Evolutionary conservation across 352 stramenopile genomes (phyloP), one percentile per base, ranked within the genome.

Genomic region (Pythium rishiriense): DNA sequence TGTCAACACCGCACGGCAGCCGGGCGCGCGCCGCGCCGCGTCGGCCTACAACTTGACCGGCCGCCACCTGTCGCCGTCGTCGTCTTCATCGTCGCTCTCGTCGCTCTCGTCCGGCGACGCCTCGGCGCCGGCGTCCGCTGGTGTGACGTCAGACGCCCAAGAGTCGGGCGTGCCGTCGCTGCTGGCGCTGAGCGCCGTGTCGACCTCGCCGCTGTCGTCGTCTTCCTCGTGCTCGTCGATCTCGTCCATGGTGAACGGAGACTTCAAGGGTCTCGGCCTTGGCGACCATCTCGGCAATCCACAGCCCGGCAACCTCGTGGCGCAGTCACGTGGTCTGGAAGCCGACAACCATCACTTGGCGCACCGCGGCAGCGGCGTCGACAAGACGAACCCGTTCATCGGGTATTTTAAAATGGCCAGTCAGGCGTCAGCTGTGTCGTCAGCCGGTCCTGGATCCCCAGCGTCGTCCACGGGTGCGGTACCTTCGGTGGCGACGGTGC

Each of bases 321-420:
- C 28, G 11, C 29, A 57, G 26, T 15, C 15, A 1, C 29, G 29
- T 17, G 42, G 47, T 46, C 52, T 73, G 17, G 62, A 68, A 39
- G 61, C 29, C 15, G 55, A 76, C 6, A 64, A 83, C 12, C 45
- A 64, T 14, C 49, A 69, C 17, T 37, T 72, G 11, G 68, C 62
- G 43, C 85, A 78, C 50, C 70, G 81, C 41, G 75, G 74, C 11
- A 80, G 68, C 19, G 76, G 75, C 17, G 83, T 94, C 17, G 81
- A 94, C 75, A 94, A 94, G 75, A 91, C 75, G 37, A 94, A 94
- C 55, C 85, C 85, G 22, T 94, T 94, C 64, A 91, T 94, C 58
- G 85, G 85, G 33, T 94, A 93, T 57, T 94, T 94, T 62, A 81
- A 94, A 58, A 87, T 70, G 41, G 75, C 55, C 12, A 54, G 25